Percentiles rank a stretch among this genome's conserved stretches.
phyloP scores from a whole-genome alignment of 2,329 filamentous ascomycete genomes.

The Fonsecaea multimorphosa region DNA sequence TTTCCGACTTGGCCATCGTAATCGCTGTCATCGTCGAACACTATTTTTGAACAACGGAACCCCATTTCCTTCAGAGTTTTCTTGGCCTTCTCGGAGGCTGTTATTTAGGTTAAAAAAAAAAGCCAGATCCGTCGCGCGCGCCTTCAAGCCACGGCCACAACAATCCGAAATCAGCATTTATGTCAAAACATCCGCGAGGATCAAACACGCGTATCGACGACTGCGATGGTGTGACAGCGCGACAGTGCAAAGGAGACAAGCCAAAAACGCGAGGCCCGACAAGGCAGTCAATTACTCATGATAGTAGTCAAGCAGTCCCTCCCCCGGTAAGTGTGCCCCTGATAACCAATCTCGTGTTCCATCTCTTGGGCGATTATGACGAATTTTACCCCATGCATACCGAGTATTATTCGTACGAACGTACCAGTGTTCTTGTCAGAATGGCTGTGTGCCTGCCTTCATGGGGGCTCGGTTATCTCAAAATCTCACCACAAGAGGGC shows the following conservation, averaged over 20 bases:
- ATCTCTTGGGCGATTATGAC: background rate
- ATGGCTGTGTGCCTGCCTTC: background rate
- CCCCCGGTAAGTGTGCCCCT: background rate
- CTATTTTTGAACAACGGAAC: background rate
- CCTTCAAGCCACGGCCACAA: background rate
- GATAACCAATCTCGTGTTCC: background rate
- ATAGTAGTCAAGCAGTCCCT: background rate
- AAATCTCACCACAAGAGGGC: background rate
- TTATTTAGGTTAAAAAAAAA: too few relatives aligned
- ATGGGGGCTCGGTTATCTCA: background rate
- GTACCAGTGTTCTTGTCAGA: background rate
- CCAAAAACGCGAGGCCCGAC: background rate
- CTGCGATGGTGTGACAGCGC: background rate
- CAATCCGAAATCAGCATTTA: background rate
- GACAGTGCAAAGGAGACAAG: background rate
- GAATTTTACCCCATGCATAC: background rate
- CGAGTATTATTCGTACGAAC: background rate
- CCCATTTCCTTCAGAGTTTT: background rate
- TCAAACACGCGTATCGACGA: background rate
- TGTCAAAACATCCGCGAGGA: background rate
- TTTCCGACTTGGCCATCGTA: background rate
- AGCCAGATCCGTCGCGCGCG: background rate
- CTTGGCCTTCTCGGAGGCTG: background rate
- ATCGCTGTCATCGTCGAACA: background rate
- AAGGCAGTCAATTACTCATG: too few relatives aligned